A percentile compares a stretch with the other conserved stretches of the same genome.
Conservation (phyloP, 2,329 filamentous ascomycete genomes). For the Fusarium sp. region DNA sequence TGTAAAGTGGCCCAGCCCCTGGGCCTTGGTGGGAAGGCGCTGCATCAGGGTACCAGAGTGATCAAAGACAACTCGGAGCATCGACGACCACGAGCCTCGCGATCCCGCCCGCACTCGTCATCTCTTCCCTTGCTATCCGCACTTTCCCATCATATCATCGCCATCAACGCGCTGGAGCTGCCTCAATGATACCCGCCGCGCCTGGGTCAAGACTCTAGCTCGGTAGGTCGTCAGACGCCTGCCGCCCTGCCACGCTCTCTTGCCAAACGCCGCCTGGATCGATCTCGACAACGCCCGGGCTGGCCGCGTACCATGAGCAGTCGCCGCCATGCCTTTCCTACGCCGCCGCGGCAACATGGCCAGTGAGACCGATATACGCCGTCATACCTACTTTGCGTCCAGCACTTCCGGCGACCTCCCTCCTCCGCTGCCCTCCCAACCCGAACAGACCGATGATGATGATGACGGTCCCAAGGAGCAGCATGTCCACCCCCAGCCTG, state of each 20-base stretch:
- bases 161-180: conserved; percentile 18
- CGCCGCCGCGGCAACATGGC: conserved; percentile 70
- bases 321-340: conserved; percentile 68
- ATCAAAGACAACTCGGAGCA: conserved; percentile 25
- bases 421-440: conserved; percentile 38
- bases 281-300: conserved; percentile 37
- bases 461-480: conserved; percentile 31
- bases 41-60: conserved; percentile 26
- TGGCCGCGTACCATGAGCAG: conserved; percentile 54
- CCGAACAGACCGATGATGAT: conserved; percentile 33
- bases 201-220: conserved; percentile 39
- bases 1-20: conserved; percentile 37
- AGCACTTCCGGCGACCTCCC: conserved; percentile 45
- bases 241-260: conserved; percentile 31
- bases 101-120: conserved; percentile 21
- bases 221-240: conserved; percentile 43
- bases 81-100: conserved; percentile 27
- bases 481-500: conserved; percentile 36
- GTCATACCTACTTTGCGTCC: conserved; percentile 57
- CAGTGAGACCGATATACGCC: conserved; percentile 70
- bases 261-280: conserved; percentile 28
- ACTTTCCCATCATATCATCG: conserved; percentile 15
- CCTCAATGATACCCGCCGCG: conserved; percentile 40
- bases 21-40: conserved; percentile 35
- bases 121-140: conserved; percentile 4